Base-by-base conservation (phyloP, 768 basidiomycete genomes). In the Ramaria rubella region DNA sequence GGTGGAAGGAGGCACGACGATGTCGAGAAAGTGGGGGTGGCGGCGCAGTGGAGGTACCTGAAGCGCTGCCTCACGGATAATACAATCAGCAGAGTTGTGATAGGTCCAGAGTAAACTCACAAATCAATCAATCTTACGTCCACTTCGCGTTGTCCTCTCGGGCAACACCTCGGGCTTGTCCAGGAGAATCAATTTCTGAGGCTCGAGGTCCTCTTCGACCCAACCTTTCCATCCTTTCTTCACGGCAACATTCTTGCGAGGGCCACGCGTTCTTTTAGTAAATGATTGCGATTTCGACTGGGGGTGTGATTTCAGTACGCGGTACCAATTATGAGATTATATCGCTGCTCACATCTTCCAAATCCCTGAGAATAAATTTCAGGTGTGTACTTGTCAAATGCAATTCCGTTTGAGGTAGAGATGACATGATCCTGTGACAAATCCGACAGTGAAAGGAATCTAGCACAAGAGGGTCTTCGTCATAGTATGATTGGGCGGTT, bases 201-300 rank as follows among this genome's bases (percentile, higher is more conserved):
- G 89, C 19, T 88, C 86, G 52, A 56, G 45, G n/a, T 60, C 60
- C 6, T 61, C 61, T 29, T 90, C 89, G 21, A 91, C 86, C 89
- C 89, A 91, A 33, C 89, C 89, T 74, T 91, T 91, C 89, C 89
- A 91, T 15, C 89, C 89, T 69, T 91, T 91, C 71, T 78, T 83
- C 33, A 79, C 82, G 0, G 79, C 73, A 21, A 84, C 77, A 42
- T 77, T 73, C 61, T 85, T 83, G 74, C 81, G 87, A 67, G 76
- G 79, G 42, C 78, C 77, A n/a, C 68, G 69, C 26, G 65, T 72
- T 26, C 63, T 66, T 24, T 6, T 42, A 2, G 5, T 17, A 3
- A 9, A 21, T 42, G 17, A 19, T 21, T 42, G 40, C 2, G 40
- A 2, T 9, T 8, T 17, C 9, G 40, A 42, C 9, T 2, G 40